These are phyloP conservation scores for Santalum album DNA, from an alignment of 164 flowering plant genomes.

Conservation along the genomic window DNA sequence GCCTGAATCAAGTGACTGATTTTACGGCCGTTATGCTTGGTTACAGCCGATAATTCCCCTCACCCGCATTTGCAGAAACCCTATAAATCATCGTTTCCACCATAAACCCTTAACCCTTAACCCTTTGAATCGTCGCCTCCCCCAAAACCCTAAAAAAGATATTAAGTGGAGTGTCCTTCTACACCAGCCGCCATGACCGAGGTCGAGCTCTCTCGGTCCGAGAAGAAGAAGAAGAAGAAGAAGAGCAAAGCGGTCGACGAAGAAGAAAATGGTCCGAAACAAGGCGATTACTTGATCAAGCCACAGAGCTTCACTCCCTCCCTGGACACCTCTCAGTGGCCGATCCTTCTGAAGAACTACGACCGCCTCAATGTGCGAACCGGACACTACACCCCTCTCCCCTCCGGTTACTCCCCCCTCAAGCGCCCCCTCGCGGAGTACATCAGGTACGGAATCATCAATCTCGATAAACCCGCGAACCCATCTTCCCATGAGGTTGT, in stretches of 20 bases:
- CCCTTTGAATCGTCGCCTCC: too few species aligned
- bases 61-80: too few species aligned
- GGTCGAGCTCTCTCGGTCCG: slow-evolving; percentile 19
- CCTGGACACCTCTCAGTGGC: slow-evolving; percentile 69
- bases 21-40: too few species aligned
- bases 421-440: slow-evolving; percentile 63
- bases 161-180: too few species aligned
- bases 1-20: too few species aligned
- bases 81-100: too few species aligned
- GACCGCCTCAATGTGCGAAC: slow-evolving; percentile 71
- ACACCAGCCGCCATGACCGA: slow-evolving; percentile 10
- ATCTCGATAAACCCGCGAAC: slow-evolving; percentile 76
- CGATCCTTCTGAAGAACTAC: slow-evolving; percentile 71
- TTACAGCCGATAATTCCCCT: too few species aligned
- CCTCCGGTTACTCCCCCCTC: slow-evolving; percentile 58
- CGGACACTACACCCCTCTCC: slow-evolving; percentile 72
- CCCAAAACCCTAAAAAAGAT: too few species aligned
- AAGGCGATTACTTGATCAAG: slow-evolving; percentile 42
- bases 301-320: slow-evolving; percentile 65
- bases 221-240: slow-evolving; percentile 21
- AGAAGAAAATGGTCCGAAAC: neutral
- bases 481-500: slow-evolving; percentile 81
- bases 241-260: slow-evolving; percentile 3
- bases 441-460: slow-evolving; percentile 57
- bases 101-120: too few species aligned